Evolutionary conservation across 352 stramenopile genomes (phyloP), one percentile per base, ranked within the genome.

Genomic region (Pythium dissotocum): DNA sequence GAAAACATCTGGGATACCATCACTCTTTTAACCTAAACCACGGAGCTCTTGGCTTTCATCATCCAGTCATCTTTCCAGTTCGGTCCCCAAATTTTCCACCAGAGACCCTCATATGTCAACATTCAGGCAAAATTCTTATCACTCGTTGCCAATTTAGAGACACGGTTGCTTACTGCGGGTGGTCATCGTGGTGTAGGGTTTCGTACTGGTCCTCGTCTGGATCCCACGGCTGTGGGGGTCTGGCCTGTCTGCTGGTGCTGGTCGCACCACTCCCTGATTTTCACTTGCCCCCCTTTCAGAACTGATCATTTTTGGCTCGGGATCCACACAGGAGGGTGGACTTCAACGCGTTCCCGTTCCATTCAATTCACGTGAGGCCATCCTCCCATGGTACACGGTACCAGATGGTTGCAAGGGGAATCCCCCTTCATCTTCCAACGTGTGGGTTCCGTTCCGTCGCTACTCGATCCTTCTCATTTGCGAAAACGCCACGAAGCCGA

Each of bases 201-300:
- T 62, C 32, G 62, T 68, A 61, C 53, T 68, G 62, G 62, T 54
- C 62, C 62, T 24, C n/a, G 33, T 38, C 28, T 36, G 12, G 48
- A 28, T 26, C 21, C 28, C 42, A 21, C 26, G 42, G 51, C 35
- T 61, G 21, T 36, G 36, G 51, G 1, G 28, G 35, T 54, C 58
- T 24, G 61, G 49, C 35, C 38, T 55, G 48, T 66, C 51, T 66
- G 60, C 36, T 33, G 35, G 18, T 21, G 30, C 16, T 48, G 36
- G 51, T 61, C 36, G 51, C 49, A 61, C 61, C 61, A 69, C 62
- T 69, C 52, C 44, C 46, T 53, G 61, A 67, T 67, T 63, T 69
- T 63, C 64, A 70, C 56, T 70, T 70, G 56, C 18, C 57, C 38
- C 64, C 64, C 64, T 61, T 28, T 60, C 64, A 65, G 60, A 70